Evolutionary conservation across 2,329 filamentous ascomycete genomes (phyloP), one percentile per base, ranked within the genome.

Genomic region (Akanthomyces dipterigenus): DNA sequence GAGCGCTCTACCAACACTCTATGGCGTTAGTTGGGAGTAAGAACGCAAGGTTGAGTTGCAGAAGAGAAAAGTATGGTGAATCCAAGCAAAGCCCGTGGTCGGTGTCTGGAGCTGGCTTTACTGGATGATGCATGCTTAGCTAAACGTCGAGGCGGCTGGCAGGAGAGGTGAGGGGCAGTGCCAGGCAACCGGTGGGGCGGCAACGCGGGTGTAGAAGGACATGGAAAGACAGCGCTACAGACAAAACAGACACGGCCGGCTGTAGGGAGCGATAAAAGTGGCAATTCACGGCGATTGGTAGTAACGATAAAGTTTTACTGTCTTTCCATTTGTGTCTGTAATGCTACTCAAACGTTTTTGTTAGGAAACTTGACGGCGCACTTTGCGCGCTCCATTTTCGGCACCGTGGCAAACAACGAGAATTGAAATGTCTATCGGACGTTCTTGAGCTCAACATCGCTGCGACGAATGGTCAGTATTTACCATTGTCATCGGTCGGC

Each of bases 391-490:
- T 46, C 57, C 40, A 31, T 60, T 45, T 51, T 14, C 14, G 31
- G 22, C 31, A 55, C 26, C 22, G 49, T 45, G 28, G 48, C 40
- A 51, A 51, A 59, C 16, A 16, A 26, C 26, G 28, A n/a, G n/a
- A 28, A 46, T 59, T 16, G 16, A 34, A 45, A 20, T n/a, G 20
- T 60, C 70, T 76, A 78, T 31, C 83, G 80, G 77, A 89, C 84
- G 55, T 76, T 80, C 76, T 88, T 85, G 67, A 90, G 83, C 74
- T 88, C 78, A 66, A 90, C 86, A 66, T 90, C 86, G 73, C 87
- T 89, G 67, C 50, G 40, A 6, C 9, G 26, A 8, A 55, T 66
- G 62, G 68, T 63, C 45, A 58, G 42, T 5, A 20, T n/a, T 8
- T 16, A 8, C 7, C 3, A n/a, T 0, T 12, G 3, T 5, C 20